Evolutionary conservation across 176 grass and related monocot genomes (phyloP), one percentile per base, ranked within the genome.

Genomic region (Thinopyrum elongatum): DNA sequence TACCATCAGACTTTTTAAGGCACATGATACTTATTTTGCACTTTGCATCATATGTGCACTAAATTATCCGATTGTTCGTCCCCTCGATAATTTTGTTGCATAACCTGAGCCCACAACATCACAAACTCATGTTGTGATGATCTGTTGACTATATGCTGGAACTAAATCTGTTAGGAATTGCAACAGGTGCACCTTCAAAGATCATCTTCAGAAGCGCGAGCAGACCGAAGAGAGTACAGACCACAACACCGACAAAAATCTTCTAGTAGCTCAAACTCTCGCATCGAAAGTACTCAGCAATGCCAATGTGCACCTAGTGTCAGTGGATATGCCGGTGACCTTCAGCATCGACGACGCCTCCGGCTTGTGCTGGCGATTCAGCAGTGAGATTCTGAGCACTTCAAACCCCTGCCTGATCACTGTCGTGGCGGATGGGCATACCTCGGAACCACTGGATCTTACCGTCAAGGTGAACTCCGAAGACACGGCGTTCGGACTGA

Each of bases 261-360:
- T 95, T 91, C 25, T 89, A 10, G 79, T 98, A 27, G 91, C 93
- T 58, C 55, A 86, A 62, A 90, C 76, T 60, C 47, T 98, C 3
- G 92, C 90, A 39, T 90, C 84, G 38, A 98, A 94, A 80, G 30
- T 98, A 83, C 88, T 95, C 51, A 90, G 88, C 86, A 98, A 92
- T 11, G 29, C 88, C 13, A 94, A 95, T 53, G 62, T 98, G 26
- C 84, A 91, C 79, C 90, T 98, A 28, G 90, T 98, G 55, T 94
- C 88, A 19, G 92, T 93, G 88, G 96, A 98, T 46, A 98, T 98
- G 92, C 91, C 91, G 14, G 79, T 98, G 30, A 94, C 91, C 67
- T 90, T 92, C 30, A 90, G 77, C 80, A 77, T 89, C 6, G 88
- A 98, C n/a, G 96, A 98, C 4, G 80, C 84, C 74, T 91, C 92